A percentile compares a stretch with the other conserved stretches of the same genome.
These are phyloP conservation scores for Protea cynaroides DNA, from an alignment of 164 flowering plant species.

Conservation along the genomic window DNA sequence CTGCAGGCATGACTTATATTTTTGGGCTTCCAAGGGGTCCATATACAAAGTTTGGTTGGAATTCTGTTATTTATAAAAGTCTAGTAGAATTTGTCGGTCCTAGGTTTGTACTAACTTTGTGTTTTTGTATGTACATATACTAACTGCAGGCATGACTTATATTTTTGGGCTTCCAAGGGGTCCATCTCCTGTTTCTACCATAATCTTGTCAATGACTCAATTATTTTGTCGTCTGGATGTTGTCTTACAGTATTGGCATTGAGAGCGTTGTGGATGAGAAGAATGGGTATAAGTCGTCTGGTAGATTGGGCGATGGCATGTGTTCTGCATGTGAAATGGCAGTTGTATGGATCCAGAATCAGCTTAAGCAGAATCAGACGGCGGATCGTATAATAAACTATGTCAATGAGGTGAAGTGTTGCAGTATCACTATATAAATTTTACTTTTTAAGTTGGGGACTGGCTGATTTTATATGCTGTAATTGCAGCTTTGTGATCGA, in stretches of 20 bases:
- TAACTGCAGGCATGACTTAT: too few relatives aligned
- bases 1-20: too few relatives aligned
- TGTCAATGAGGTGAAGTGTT: slow-evolving; percentile 46
- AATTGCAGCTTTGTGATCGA: slow-evolving; percentile 72
- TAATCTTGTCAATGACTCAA: too few relatives aligned
- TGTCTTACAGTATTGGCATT: slow-evolving; percentile 47
- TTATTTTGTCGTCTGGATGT: background rate
- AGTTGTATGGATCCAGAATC: slow-evolving; percentile 82
- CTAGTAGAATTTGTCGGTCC: too few relatives aligned
- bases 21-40: too few relatives aligned
- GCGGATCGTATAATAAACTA: slow-evolving; percentile 54
- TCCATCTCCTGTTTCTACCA: too few relatives aligned
- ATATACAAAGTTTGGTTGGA: too few relatives aligned
- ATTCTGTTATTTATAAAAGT: too few relatives aligned
- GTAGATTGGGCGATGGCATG: slow-evolving; percentile 39
- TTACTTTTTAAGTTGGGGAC: background rate
- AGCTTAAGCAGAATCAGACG: slow-evolving; percentile 53
- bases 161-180: too few relatives aligned
- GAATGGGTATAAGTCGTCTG: slow-evolving; percentile 30
- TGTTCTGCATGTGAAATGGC: slow-evolving; percentile 83
- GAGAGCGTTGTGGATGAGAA: slow-evolving; percentile 63
- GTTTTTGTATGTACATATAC: too few relatives aligned
- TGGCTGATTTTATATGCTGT: slow-evolving; percentile 10
- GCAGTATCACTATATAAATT: background rate
- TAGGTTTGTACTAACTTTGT: too few relatives aligned